phyloP scores from a whole-genome alignment of 495 filamentous ascomycete species.

The Oleoguttula mirabilis region DNA sequence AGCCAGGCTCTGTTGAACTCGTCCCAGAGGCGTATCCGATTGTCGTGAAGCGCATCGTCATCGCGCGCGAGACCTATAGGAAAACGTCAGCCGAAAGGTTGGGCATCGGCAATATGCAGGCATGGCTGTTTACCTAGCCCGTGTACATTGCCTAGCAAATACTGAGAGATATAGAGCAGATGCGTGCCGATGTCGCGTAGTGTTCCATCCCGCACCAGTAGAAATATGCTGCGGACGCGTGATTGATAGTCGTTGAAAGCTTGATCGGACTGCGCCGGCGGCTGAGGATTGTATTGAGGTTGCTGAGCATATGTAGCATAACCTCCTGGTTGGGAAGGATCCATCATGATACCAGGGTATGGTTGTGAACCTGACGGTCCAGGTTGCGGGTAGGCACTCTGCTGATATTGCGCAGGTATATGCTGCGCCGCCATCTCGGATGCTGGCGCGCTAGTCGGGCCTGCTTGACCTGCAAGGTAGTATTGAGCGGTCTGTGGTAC shows the following conservation, averaged over 20 bases:
- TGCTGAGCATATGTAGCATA: conserved; percentile 22
- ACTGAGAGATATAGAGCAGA: conserved; percentile 68
- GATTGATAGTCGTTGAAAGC: conserved; percentile 65
- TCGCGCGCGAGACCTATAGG: conserved; percentile 58
- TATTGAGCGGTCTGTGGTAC: conserved; percentile 57
- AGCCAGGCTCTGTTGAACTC: conserved; percentile 96
- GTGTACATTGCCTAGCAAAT: conserved; percentile 69
- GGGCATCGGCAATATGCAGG: neutral
- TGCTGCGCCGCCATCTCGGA: conserved; percentile 37
- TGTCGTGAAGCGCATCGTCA: conserved; percentile 54
- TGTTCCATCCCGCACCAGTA: conserved; percentile 58
- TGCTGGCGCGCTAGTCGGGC: conserved; percentile 47
- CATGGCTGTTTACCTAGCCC: conserved; percentile 65
- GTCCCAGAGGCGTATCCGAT: conserved; percentile 74
- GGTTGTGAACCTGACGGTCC: conserved; percentile 38
- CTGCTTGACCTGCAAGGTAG: conserved; percentile 51
- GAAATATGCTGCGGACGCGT: conserved; percentile 60
- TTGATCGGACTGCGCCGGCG: conserved; percentile 38
- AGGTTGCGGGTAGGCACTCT: conserved; percentile 43
- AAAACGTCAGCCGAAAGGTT: neutral
- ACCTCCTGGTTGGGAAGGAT: conserved; percentile 34
- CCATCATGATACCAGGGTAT: conserved; percentile 32
- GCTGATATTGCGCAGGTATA: conserved; percentile 40
- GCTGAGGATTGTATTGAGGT: conserved; percentile 24
- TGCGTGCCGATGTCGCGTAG: conserved; percentile 61